Percentiles rank a stretch among this genome's conserved stretches.
phyloP scores from a whole-genome alignment of 495 filamentous ascomycete genomes.

The Aspergillus conjunctus region DNA sequence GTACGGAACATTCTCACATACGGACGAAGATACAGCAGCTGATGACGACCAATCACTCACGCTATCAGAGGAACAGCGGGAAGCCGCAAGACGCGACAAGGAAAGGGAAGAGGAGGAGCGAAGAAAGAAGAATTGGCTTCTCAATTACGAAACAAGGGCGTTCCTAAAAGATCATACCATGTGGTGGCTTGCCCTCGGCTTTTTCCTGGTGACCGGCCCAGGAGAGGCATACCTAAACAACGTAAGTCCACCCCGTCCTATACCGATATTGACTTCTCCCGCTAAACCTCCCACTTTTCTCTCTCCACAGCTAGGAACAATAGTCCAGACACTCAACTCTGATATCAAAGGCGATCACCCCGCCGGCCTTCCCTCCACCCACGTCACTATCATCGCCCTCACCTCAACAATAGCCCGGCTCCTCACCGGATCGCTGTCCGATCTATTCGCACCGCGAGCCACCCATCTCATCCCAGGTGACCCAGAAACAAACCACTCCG shows the following conservation, averaged over 20 bases:
- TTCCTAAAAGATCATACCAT: conserved; percentile 89
- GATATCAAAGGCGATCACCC: conserved; percentile 54
- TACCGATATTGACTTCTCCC: neutral
- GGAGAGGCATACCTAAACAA: conserved; percentile 98
- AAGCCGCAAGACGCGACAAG: conserved; percentile 50
- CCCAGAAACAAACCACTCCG: conserved; percentile 33
- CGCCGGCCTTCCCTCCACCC: conserved; percentile 72
- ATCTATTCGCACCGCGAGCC: conserved; percentile 75
- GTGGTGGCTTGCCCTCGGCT: conserved; percentile 90
- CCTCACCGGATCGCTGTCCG: conserved; percentile 80
- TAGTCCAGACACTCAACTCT: conserved; percentile 82
- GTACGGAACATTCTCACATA: conserved; percentile 56
- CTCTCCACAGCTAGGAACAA: conserved; percentile 69
- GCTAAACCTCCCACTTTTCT: neutral
- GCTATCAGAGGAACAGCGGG: conserved; percentile 49
- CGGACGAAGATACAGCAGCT: conserved; percentile 30
- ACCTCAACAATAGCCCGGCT: conserved; percentile 90
- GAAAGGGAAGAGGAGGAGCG: conserved; percentile 64
- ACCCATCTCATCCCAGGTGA: conserved; percentile 42
- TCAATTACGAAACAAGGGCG: conserved; percentile 81
- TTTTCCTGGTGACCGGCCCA: conserved; percentile 91
- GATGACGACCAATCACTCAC: conserved; percentile 35
- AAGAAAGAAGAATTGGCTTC: conserved; percentile 77
- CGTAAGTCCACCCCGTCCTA: conserved; percentile 33
- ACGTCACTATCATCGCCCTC: conserved; percentile 87